phyloP scores from a whole-genome alignment of 169 alveolate species.

The Miamiensis avidus region DNA sequence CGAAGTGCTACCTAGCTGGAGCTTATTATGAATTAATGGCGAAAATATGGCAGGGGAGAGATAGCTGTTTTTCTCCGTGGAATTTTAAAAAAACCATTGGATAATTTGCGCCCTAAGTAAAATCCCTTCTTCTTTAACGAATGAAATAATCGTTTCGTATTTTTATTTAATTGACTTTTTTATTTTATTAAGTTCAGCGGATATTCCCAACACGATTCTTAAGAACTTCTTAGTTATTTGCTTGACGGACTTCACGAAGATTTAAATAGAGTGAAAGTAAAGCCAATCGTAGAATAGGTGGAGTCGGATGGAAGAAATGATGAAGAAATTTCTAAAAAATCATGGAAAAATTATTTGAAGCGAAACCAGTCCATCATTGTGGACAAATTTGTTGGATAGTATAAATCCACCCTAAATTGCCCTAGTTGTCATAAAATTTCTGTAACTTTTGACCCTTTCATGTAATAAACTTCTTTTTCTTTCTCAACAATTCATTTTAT shows the following conservation, averaged over 20 bases:
- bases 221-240: slow-evolving; percentile 26
- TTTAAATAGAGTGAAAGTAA: slow-evolving; percentile 16
- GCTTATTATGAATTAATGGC: slow-evolving; percentile 42
- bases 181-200: slow-evolving; percentile 10
- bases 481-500: background rate
- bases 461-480: slow-evolving; percentile 10
- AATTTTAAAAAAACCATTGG: slow-evolving; percentile 45
- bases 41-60: slow-evolving; percentile 33
- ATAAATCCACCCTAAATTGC: slow-evolving; percentile 32
- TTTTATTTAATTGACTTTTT: too few relatives aligned
- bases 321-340: slow-evolving; percentile 25
- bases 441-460: slow-evolving; percentile 38
- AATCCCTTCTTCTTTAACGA: too few relatives aligned
- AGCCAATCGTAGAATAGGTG: slow-evolving; percentile 18
- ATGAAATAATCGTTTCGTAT: too few relatives aligned
- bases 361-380: slow-evolving; percentile 58
- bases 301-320: slow-evolving; percentile 23
- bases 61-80: slow-evolving; percentile 36
- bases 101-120: slow-evolving; percentile 28
- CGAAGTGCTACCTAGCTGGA: slow-evolving; percentile 42
- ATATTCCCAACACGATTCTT: slow-evolving; percentile 31
- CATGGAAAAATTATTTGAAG: slow-evolving; percentile 49
- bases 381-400: slow-evolving; percentile 42
- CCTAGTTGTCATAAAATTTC: slow-evolving; percentile 39
- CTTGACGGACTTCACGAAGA: slow-evolving; percentile 48